Conservation (phyloP, 371 early-diverging fungal species). For the Fennellomyces sp. region DNA sequence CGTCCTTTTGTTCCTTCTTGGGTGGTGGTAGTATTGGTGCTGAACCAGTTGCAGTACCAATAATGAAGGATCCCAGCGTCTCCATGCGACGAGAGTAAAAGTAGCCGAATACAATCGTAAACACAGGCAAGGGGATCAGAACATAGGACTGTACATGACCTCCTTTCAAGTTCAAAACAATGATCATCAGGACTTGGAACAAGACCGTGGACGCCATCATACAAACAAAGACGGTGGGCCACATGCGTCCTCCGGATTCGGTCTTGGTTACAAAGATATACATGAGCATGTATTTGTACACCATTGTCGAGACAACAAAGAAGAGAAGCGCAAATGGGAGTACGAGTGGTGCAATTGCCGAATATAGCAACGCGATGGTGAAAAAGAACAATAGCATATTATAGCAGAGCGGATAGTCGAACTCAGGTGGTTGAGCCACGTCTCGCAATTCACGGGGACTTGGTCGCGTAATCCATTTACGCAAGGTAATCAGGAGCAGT, state of each 20-base stretch:
- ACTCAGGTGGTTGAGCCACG: slow-evolving; percentile 69
- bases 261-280: slow-evolving; percentile 65
- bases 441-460: slow-evolving; percentile 75
- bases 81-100: slow-evolving; percentile 27
- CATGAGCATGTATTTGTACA: slow-evolving; percentile 69
- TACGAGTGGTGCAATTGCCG: slow-evolving; percentile 77
- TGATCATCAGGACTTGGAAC: slow-evolving; percentile 71
- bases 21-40: background rate
- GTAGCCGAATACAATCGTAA: slow-evolving; percentile 61
- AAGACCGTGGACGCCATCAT: no score
- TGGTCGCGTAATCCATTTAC: slow-evolving; percentile 60
- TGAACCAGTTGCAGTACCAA: background rate
- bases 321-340: slow-evolving; percentile 74
- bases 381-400: slow-evolving; percentile 75
- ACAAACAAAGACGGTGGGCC: no score
- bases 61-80: slow-evolving; percentile 13
- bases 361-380: slow-evolving; percentile 78
- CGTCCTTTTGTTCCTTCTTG: background rate
- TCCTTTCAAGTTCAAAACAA: slow-evolving; percentile 54
- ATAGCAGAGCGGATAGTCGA: slow-evolving; percentile 75
- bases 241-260: slow-evolving; percentile 79
- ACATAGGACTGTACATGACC: slow-evolving; percentile 49
- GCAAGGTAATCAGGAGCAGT: slow-evolving; percentile 57
- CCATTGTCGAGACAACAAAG: slow-evolving; percentile 69
- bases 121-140: slow-evolving; percentile 65